These are phyloP conservation scores for Fragaria ananassa DNA, from an alignment of 306 rosid species.

Conservation along the genomic window DNA sequence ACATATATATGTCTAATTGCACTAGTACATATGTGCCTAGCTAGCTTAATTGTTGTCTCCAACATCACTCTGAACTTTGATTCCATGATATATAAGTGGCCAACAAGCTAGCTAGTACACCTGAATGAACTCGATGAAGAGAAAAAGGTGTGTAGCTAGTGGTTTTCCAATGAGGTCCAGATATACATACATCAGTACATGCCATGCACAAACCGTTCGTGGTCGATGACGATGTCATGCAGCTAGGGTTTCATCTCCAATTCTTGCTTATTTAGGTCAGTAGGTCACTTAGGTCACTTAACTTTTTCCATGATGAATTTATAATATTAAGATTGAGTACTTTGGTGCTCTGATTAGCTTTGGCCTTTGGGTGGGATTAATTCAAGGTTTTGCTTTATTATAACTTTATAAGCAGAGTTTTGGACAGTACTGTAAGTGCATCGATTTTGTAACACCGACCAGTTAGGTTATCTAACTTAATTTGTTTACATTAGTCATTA, in stretches of 20 bases:
- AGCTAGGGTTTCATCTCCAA: neutral
- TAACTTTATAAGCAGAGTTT: neutral
- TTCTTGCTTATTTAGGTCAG: too few species aligned
- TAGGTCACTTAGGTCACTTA: neutral
- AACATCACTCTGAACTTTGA: conserved; percentile 18
- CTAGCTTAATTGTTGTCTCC: conserved; percentile 26
- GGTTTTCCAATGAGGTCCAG: conserved; percentile 34
- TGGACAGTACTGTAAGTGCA: neutral
- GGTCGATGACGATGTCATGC: conserved; percentile 17
- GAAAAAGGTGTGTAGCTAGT: neutral
- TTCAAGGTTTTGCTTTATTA: neutral
- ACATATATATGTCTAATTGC: neutral
- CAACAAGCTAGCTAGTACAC: conserved; percentile 32
- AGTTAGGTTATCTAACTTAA: neutral
- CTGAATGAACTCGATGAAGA: neutral
- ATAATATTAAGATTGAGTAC: neutral
- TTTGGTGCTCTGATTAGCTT: neutral
- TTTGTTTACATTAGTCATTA: neutral
- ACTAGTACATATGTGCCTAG: conserved; percentile 12
- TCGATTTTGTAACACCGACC: neutral
- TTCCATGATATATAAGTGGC: conserved; percentile 39
- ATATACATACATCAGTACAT: neutral
- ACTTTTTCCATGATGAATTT: neutral
- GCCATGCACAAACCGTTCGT: conserved; percentile 13
- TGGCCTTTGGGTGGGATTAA: neutral